Evolutionary conservation across 441 rosid species (phyloP), one percentile per base, ranked within the genome.

Genomic region (Viola pubescens): DNA sequence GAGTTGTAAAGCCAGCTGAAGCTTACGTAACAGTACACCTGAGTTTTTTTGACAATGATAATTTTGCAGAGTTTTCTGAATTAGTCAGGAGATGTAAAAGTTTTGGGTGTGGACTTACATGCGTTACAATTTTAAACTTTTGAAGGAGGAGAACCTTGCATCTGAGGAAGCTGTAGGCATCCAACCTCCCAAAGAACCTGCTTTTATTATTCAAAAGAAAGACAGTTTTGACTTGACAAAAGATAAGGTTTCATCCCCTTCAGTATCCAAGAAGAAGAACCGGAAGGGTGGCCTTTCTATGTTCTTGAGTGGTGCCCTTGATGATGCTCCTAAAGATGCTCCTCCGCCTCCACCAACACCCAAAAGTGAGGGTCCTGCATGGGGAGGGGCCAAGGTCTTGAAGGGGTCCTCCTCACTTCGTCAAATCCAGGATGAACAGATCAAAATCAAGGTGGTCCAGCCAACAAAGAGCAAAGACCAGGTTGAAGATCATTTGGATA

Each of bases 301-400:
- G 99, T 94, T 94, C 75, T 67, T 94, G 79, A 94, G 91, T 53
- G 99, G 97, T 73, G 97, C 97, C 67, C 97, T 94, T 60, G 99
- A 94, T 58, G 91, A 85, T 53, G 39, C 64, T 61, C 86, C 97
- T 9, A 81, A 77, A 77, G 80, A 72, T 26, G 65, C 60, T 57
- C 57, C 77, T 41, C 78, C 78, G 2, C 80, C 89, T 50, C 87
- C 88, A 5, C 84, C 77, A 54, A 71, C 79, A 56, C 89, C 97
- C 5, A 87, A 67, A 79, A 79, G 59, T 41, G 95, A 83, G 76
- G 97, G 97, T 55, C 99, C 95, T 64, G 99, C 79, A 7, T 94
- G 99, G 99, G 99, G 97, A 39, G 99, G 97, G 50, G 94, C 87
- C 41, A 91, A 87, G 82, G 65, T 82, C 61, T 67, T 87, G 14